Percentiles rank a stretch among this genome's conserved stretches.
phyloP scores from a whole-genome alignment of 2,329 filamentous ascomycete genomes.

The Chrysoporthe puriensis region DNA sequence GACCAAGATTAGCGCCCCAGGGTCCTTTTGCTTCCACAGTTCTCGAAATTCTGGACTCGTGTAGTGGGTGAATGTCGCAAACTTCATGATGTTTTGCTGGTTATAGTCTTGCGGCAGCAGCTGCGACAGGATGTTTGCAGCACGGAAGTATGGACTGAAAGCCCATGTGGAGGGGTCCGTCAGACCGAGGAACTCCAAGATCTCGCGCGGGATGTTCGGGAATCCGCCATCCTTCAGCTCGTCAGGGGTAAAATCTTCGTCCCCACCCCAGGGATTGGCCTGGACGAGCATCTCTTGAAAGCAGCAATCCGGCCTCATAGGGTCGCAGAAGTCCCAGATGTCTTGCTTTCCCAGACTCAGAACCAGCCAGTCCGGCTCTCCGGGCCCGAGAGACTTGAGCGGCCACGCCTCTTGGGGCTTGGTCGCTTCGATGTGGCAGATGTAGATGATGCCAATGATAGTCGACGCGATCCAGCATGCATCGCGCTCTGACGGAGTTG shows the following conservation, averaged over 20 bases:
- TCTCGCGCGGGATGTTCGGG: conserved; percentile 37
- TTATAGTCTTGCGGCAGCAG: conserved; percentile 42
- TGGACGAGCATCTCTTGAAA: conserved; percentile 31
- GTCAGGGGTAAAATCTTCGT: conserved; percentile 18
- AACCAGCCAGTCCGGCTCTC: conserved; percentile 62
- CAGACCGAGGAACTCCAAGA: conserved; percentile 38
- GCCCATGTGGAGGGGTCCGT: conserved; percentile 29
- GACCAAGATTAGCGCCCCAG: conserved; percentile 57
- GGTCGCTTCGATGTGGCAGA: conserved; percentile 48
- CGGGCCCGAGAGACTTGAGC: conserved; percentile 44
- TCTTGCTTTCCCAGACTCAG: conserved; percentile 59
- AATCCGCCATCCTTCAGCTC: conserved; percentile 29
- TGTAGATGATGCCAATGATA: conserved; percentile 50
- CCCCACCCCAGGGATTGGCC: background rate
- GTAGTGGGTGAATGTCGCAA: conserved; percentile 51
- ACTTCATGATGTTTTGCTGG: conserved; percentile 47
- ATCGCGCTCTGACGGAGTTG: conserved; percentile 47
- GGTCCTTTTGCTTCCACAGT: conserved; percentile 55
- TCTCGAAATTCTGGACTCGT: conserved; percentile 47
- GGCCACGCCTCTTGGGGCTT: conserved; percentile 59
- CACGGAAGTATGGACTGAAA: conserved; percentile 40
- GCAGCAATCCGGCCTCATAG: conserved; percentile 39
- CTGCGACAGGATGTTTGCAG: conserved; percentile 42
- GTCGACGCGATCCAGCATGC: conserved; percentile 51
- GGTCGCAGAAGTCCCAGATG: conserved; percentile 56